These are phyloP conservation scores for Volvox reticuliferus DNA, from an alignment of 139 green algal genomes.

Conservation along the genomic window DNA sequence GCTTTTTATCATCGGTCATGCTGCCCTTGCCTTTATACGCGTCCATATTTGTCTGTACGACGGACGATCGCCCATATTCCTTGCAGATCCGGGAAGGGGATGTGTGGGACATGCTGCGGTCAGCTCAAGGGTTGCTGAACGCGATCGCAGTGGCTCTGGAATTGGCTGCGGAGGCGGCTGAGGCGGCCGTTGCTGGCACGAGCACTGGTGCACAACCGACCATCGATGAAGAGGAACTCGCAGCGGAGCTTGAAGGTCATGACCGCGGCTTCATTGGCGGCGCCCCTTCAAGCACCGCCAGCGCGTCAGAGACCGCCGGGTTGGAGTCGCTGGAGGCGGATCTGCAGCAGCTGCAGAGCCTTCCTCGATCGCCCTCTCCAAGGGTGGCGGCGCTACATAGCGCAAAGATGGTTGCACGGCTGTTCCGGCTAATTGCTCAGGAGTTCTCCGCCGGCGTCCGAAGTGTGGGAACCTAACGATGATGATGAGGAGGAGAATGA, in stretches of 20 bases:
- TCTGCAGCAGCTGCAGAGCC: background rate
- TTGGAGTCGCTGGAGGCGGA: background rate
- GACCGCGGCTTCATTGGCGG: background rate
- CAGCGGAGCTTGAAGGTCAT: background rate
- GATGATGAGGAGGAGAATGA: no score
- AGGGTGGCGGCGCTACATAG: background rate
- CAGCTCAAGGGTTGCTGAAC: conserved; percentile 38
- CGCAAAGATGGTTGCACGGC: background rate
- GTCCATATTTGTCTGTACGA: no score
- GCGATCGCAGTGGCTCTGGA: conserved; percentile 19
- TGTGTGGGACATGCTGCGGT: conserved; percentile 52
- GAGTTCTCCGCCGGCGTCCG: background rate
- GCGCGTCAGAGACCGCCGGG: background rate
- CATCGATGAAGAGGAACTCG: background rate
- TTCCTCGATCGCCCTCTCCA: background rate
- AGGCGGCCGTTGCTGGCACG: background rate
- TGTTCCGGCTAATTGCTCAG: background rate
- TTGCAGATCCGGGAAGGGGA: conserved; percentile 58
- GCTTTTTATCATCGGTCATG: no score
- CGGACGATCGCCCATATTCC: background rate
- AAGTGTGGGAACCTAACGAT: background rate
- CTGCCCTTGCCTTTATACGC: no score
- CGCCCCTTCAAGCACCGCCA: background rate
- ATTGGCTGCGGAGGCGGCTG: background rate
- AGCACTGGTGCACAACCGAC: background rate